phyloP scores from a whole-genome alignment of 371 early-diverging fungal species.

The Lichtheimia ramosa region DNA sequence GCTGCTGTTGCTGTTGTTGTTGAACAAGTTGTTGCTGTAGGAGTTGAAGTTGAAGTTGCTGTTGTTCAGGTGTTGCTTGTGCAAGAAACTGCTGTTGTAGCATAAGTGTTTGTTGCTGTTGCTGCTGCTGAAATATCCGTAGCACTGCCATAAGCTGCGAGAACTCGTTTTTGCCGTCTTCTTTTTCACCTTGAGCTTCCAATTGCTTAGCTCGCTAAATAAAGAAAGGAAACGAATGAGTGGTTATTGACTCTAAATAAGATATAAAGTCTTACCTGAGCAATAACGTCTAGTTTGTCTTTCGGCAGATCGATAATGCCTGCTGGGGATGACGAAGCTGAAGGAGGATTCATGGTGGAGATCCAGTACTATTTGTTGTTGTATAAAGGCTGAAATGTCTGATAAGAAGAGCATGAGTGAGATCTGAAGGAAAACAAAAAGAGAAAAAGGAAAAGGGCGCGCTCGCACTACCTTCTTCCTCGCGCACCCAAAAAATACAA shows the following conservation, averaged over 20 bases:
- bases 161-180: constrained; percentile 68
- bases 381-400: too few relatives aligned
- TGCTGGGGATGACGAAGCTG: constrained; percentile 10
- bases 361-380: too few relatives aligned
- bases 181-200: constrained; percentile 66
- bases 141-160: constrained; percentile 67
- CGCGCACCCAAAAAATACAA: not conserved
- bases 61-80: constrained; percentile 32
- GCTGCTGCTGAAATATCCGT: constrained; percentile 53
- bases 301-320: constrained; percentile 23
- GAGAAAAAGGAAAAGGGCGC: not conserved
- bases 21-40: constrained; percentile 28
- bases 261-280: constrained; percentile 20
- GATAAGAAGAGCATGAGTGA: too few relatives aligned
- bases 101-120: constrained; percentile 16
- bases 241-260: not conserved
- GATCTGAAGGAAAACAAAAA: not conserved
- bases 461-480: not conserved
- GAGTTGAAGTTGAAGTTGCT: constrained; percentile 33
- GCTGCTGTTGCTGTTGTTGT: constrained; percentile 24
- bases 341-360: constrained; percentile 1
- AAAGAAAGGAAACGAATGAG: not conserved
- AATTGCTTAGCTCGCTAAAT: constrained; percentile 29
- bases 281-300: constrained; percentile 34
- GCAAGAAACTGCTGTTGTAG: constrained; percentile 54